Evolutionary conservation across 139 green algal species (phyloP).

Genomic region (Volvox reticuliferus): DNA sequence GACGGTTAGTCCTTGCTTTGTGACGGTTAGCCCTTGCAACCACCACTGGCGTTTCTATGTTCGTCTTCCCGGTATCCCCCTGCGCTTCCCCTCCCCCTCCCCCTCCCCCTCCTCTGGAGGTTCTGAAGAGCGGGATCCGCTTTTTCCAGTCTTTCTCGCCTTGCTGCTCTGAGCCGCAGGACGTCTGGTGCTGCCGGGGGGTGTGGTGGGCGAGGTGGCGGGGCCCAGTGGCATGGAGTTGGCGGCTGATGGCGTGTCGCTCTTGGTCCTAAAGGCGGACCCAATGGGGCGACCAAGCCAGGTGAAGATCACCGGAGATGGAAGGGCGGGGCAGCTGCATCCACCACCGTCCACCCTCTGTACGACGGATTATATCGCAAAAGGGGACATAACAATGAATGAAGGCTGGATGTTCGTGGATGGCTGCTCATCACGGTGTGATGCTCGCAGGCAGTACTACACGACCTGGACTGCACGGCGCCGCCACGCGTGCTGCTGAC

Average conservation of each 20-base stretch:
- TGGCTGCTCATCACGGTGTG: no score
- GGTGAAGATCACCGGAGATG: neutral
- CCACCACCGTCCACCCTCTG: no score
- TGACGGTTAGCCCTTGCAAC: no score
- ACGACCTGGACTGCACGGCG: conserved; percentile 1
- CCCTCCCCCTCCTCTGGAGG: neutral
- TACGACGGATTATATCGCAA: no score
- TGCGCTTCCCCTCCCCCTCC: neutral
- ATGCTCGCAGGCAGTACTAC: conserved; percentile 6
- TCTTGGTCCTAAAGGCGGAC: conserved; percentile 54
- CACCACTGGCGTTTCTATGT: no score
- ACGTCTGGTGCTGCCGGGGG: conserved; percentile 26
- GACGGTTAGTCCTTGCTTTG: no score
- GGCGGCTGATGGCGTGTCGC: conserved; percentile 28
- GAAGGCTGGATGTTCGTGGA: no score
- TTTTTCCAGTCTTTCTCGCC: neutral
- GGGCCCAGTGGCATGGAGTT: conserved; percentile 54
- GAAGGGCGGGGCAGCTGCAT: no score
- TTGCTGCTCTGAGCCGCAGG: neutral
- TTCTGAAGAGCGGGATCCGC: no score
- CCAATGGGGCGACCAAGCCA: conserved; percentile 41
- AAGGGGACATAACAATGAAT: no score
- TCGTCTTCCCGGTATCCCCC: neutral
- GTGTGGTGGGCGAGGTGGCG: conserved; percentile 5
- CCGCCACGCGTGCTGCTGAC: conserved; percentile 50